Evolutionary conservation across 2,329 filamentous ascomycete genomes (phyloP).

Genomic region (Colletotrichum sp.): DNA sequence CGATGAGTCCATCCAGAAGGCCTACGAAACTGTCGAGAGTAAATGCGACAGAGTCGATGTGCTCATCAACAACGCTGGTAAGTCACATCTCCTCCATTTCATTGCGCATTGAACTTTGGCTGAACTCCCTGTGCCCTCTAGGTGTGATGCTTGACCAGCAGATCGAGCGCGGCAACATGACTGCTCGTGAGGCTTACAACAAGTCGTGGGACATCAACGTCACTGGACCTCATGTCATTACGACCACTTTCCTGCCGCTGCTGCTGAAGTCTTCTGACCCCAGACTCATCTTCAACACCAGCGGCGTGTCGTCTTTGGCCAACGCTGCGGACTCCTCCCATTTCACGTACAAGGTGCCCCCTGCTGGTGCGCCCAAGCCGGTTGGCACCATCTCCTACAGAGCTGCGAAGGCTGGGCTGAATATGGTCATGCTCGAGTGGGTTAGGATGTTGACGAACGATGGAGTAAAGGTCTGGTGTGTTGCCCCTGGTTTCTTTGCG

Average conservation of each 20-base stretch:
- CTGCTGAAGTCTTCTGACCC: not conserved
- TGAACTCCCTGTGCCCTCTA: rapidly evolving
- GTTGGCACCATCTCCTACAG: not conserved
- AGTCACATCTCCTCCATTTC: not conserved
- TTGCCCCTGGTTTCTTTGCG: not conserved
- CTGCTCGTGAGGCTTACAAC: not conserved
- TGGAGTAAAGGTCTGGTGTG: not conserved
- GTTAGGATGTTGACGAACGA: not conserved
- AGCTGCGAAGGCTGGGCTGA: not conserved
- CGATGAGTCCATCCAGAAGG: constrained; percentile 22
- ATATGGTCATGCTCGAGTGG: not conserved
- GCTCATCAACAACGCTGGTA: constrained; percentile 37
- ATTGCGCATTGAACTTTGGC: not conserved
- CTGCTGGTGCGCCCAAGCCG: not conserved
- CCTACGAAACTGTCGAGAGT: constrained; percentile 11
- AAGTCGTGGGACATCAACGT: not conserved
- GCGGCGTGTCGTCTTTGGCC: not conserved
- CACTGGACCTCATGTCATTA: not conserved
- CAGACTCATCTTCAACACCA: not conserved
- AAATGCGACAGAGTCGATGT: constrained; percentile 23
- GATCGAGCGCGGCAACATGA: not conserved
- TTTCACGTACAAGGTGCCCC: not conserved
- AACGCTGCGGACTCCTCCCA: not conserved
- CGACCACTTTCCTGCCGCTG: not conserved
- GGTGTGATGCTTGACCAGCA: constrained; percentile 10